Base-by-base conservation (phyloP, 805 yeast species). In the Saturnispora zaruensis region DNA sequence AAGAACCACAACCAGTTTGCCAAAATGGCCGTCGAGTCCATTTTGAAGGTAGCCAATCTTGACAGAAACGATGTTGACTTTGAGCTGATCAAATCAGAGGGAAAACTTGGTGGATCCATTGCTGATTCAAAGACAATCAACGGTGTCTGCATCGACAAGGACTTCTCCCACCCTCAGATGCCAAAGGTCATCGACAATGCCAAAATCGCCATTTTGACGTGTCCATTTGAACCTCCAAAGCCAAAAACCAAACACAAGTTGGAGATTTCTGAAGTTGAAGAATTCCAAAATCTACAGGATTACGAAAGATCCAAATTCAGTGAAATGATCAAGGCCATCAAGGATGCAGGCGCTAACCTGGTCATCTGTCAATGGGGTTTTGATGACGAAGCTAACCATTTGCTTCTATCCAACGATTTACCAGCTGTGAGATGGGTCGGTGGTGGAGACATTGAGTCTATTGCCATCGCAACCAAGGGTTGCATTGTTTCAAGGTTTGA, bases 391-490 rank as follows among this genome's bases (percentile, higher is more conserved):
- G 98, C 98, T 40, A 91, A 91, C 70, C 96, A 93, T 68, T 71
- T 93, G 64, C 75, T 93, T 53, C 73, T 90, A 58, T 85, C 91
- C 60, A 88, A 91, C 68, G 78, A 87, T 41, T 76, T 93, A 55
- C 96, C 96, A 36, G 98, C 98, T 23, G 93, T 93, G 38, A 82
- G 99, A 73, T 93, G 99, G 99, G 96, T 93, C 47, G 99, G 98
- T 53, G 99, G 98, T 41, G 87, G 95, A 48, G 99, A 91, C 62
- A 76, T 91, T 59, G 99, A 91, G 72, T 78, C 88, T 56, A 82
- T 95, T 62, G 99, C 99, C 33, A 91, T 93, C 67, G 97, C 98
- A 44, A 95, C 99, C 9, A 84, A 88, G 62, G 99, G 98, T 52
- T 83, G 96, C 62, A 93, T 93, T 60, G 99, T 93, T 41, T 96